A percentile compares a stretch with the other conserved stretches of the same genome.
These are phyloP conservation scores for Podospora pseudoanserina DNA, from an alignment of 495 filamentous ascomycete genomes.

Conservation along the genomic window DNA sequence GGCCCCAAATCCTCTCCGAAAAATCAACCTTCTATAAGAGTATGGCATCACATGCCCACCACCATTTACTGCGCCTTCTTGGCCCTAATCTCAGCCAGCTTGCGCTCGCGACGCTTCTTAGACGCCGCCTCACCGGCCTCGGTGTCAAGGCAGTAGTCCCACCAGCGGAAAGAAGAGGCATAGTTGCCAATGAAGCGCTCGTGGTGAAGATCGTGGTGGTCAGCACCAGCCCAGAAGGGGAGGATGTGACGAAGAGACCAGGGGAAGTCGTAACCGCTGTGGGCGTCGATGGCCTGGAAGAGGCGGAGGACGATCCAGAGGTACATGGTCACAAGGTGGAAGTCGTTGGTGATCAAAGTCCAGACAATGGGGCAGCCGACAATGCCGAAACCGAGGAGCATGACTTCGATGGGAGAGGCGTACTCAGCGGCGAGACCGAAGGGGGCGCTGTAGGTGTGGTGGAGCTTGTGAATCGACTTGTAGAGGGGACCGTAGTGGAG, in stretches of 20 bases:
- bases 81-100: constrained; percentile 54
- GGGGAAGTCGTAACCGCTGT: constrained; percentile 96
- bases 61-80: constrained; percentile 61
- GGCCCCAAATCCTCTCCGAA: not conserved
- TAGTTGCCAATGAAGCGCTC: constrained; percentile 98
- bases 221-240: constrained; percentile 96
- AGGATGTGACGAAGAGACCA: constrained; percentile 94
- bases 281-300: constrained; percentile 97
- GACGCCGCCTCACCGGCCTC: constrained; percentile 85
- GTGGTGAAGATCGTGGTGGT: constrained; percentile 95
- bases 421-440: constrained; percentile 97
- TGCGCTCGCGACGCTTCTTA: constrained; percentile 78
- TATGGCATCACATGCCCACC: not conserved
- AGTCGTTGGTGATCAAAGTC: constrained; percentile 75
- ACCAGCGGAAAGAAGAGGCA: constrained; percentile 97
- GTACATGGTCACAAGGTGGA: constrained; percentile 98
- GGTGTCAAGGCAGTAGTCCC: constrained; percentile 92
- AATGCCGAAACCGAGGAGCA: constrained; percentile 92
- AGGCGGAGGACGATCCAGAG: constrained; percentile 89
- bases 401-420: constrained; percentile 94
- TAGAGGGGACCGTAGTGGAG: constrained; percentile 96
- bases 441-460: constrained; percentile 96
- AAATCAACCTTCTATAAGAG: not conserved
- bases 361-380: constrained; percentile 80
- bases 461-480: constrained; percentile 94